Evolutionary conservation across 2,329 filamentous ascomycete species (phyloP), one percentile per base, ranked within the genome.

Genomic region (Rutstroemia sp.): DNA sequence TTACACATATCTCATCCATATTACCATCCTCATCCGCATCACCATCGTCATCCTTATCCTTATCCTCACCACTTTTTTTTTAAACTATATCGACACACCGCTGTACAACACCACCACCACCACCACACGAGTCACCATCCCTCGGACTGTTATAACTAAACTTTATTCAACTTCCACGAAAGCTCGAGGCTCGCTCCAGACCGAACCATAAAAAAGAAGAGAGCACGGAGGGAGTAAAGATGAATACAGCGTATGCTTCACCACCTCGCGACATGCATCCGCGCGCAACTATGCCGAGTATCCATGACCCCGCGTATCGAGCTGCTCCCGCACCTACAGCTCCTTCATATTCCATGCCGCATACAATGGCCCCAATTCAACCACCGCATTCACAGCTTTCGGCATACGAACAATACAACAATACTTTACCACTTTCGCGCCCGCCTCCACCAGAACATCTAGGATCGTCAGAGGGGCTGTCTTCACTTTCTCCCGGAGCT

Each of bases 191-290:
- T n/a, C 18, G 16, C 18, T n/a, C 18, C 14, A 42, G 16, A 42
- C 5, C 39, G 9, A 42, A 42, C 16, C 16, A 18, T 8, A 42
- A 42, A 42, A 42, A 19, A 6, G 14, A 42, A 42, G 6, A 42
- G 39, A 18, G 39, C 39, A 12, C 30, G 10, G 10, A 34, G 12
- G 30, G 12, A 34, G 30, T 30, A 54, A 58, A 18, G 25, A 65
- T 64, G 64, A 62, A 61, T 58, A 44, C 61, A 49, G 51, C 58
- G 18, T 66, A 71, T 54, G 66, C 59, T 44, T 57, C 61, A 45
- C 58, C 60, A 42, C 61, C 61, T 37, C 53, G 39, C 50, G 58
- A 62, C 39, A 61, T 62, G 54, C 57, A 59, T 53, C 53, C 53
- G 27, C 53, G 53, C 50, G 42, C 51, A 44, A 56, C 57, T 34